Evolutionary conservation across 1,284 basidiomycete genomes (phyloP).

Genomic region (Cryptococcus sp.): DNA sequence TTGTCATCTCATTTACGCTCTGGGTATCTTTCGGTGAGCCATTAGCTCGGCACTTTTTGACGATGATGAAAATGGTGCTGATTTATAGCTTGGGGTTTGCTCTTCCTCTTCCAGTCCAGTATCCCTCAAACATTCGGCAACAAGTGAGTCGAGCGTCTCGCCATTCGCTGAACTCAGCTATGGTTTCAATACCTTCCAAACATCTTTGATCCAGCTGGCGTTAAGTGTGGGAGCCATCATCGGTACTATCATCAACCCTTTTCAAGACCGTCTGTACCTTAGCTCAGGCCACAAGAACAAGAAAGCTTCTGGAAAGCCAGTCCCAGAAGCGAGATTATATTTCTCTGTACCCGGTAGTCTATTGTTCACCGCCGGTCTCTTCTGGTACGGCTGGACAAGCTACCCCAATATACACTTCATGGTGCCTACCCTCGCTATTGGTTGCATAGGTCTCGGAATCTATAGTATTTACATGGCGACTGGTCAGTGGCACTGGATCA

Average conservation of each 20-base stretch:
- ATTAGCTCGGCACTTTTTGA: too few relatives aligned
- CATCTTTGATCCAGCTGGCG: conserved; percentile 6
- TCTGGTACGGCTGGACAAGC: conserved; percentile 43
- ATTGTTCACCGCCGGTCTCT: conserved; percentile 44
- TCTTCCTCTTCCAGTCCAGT: conserved; percentile 12
- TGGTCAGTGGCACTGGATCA: neutral
- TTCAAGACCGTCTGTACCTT: conserved; percentile 8
- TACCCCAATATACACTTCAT: conserved; percentile 21
- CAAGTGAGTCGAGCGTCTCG: conserved; percentile 4
- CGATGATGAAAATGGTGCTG: too few relatives aligned
- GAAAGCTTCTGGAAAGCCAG: conserved; percentile 9
- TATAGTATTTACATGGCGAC: conserved; percentile 12
- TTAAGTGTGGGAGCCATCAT: conserved; percentile 8
- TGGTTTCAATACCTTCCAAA: conserved; percentile 25
- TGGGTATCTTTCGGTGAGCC: conserved; percentile 17
- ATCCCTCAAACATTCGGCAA: conserved; percentile 9
- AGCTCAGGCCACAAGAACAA: conserved; percentile 4
- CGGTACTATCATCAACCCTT: conserved; percentile 9
- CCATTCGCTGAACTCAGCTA: conserved; percentile 3
- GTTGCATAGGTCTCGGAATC: conserved; percentile 8
- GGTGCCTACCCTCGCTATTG: conserved; percentile 7
- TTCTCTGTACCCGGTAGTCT: conserved; percentile 33
- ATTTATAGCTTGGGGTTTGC: conserved; percentile 6
- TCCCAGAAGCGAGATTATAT: conserved; percentile 33
- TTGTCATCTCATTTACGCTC: conserved; percentile 14